Evolutionary conservation across 2,329 filamentous ascomycete species (phyloP).

Genomic region (Gliomastix tumulicola): DNA sequence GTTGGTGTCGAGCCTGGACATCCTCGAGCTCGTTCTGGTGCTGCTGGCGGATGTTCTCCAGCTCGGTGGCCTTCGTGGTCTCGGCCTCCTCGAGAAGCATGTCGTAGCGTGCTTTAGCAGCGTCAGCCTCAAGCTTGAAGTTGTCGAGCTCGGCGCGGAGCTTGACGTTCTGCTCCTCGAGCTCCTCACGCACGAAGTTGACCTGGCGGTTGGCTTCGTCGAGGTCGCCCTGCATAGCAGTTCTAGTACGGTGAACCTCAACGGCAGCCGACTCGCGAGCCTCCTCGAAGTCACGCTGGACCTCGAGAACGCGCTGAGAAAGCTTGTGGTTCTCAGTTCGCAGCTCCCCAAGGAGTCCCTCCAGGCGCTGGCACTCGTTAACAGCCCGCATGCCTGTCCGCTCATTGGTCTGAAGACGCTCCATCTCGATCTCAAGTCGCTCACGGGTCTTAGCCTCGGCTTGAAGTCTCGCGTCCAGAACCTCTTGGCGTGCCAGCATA

Average conservation of each 20-base stretch:
- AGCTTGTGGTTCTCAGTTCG: conserved; percentile 65
- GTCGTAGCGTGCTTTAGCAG: conserved; percentile 72
- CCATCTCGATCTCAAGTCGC: conserved; percentile 59
- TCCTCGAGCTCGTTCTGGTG: conserved; percentile 68
- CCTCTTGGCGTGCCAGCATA: conserved; percentile 70
- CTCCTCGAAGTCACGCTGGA: conserved; percentile 78
- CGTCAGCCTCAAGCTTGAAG: conserved; percentile 72
- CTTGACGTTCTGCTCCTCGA: conserved; percentile 71
- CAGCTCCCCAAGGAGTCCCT: conserved; percentile 46
- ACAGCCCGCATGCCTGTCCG: conserved; percentile 58
- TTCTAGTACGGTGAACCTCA: conserved; percentile 75
- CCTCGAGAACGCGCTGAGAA: conserved; percentile 59
- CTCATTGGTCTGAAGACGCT: conserved; percentile 57
- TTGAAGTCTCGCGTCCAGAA: conserved; percentile 70
- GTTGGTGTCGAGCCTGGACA: conserved; percentile 66
- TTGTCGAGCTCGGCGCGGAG: conserved; percentile 71
- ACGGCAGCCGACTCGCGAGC: conserved; percentile 71
- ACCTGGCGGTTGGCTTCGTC: conserved; percentile 80
- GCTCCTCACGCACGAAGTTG: conserved; percentile 72
- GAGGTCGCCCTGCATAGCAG: conserved; percentile 73
- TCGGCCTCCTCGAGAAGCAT: conserved; percentile 79
- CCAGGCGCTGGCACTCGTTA: conserved; percentile 54
- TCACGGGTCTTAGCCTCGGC: conserved; percentile 66
- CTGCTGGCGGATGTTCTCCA: conserved; percentile 45
- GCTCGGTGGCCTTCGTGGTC: conserved; percentile 53